Percentiles rank a stretch among this genome's conserved stretches.
phyloP scores from a whole-genome alignment of 2,329 filamentous ascomycete species.

The Sphaceloma murrayae region DNA sequence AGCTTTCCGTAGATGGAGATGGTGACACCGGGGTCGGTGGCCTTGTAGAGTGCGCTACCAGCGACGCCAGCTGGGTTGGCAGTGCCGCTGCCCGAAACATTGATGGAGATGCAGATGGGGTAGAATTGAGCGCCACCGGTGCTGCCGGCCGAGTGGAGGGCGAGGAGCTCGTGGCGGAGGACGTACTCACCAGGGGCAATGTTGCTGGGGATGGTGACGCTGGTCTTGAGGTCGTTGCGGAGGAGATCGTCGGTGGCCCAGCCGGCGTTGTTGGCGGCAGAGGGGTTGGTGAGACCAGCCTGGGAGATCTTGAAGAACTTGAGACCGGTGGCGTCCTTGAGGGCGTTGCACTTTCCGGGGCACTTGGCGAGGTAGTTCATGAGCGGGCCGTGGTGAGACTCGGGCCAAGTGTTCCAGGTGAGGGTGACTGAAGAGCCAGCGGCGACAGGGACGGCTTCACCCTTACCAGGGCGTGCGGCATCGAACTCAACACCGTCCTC shows the following conservation, averaged over 20 bases:
- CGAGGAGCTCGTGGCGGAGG: slow-evolving; percentile 51
- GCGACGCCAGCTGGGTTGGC: slow-evolving; percentile 40
- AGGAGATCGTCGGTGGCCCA: slow-evolving; percentile 50
- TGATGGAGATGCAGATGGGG: slow-evolving; percentile 48
- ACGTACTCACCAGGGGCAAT: slow-evolving; percentile 51
- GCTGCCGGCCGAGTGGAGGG: slow-evolving; percentile 45
- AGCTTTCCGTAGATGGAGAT: slow-evolving; percentile 50
- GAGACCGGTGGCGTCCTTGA: slow-evolving; percentile 44
- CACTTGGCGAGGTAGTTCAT: slow-evolving; percentile 55
- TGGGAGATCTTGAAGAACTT: slow-evolving; percentile 56
- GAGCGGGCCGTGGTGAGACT: slow-evolving; percentile 53
- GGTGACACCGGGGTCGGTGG: slow-evolving; percentile 48
- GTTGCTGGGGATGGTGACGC: slow-evolving; percentile 44
- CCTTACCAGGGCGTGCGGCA: slow-evolving; percentile 32
- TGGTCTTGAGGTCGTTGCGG: slow-evolving; percentile 39
- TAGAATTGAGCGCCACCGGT: slow-evolving; percentile 39
- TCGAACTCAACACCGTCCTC: slow-evolving; percentile 43
- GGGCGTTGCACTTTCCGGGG: slow-evolving; percentile 43
- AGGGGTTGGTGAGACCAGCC: slow-evolving; percentile 41
- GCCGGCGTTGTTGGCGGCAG: slow-evolving; percentile 30
- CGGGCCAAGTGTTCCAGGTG: slow-evolving; percentile 58
- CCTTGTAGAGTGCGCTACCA: slow-evolving; percentile 48
- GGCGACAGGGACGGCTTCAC: slow-evolving; percentile 38
- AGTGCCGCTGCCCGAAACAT: slow-evolving; percentile 47
- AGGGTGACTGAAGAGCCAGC: slow-evolving; percentile 51